Evolutionary conservation across 495 filamentous ascomycete genomes (phyloP).

Genomic region (Pseudomonodictys pantanalensis): DNA sequence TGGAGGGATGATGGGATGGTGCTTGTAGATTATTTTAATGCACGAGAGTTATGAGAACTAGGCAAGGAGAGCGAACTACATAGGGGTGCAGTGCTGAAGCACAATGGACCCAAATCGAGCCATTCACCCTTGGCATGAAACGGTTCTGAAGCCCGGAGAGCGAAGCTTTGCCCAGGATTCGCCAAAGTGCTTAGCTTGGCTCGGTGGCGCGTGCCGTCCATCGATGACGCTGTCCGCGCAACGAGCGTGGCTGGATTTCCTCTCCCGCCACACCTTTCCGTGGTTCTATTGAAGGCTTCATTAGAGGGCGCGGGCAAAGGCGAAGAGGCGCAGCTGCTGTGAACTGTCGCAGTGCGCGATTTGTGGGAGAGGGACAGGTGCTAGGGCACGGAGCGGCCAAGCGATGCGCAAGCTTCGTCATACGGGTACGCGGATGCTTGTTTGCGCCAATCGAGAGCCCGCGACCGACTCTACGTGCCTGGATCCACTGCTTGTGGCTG

Average conservation of each 20-base stretch:
- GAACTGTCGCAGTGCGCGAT: too few species aligned
- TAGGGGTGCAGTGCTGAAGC: too few species aligned
- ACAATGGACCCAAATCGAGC: background rate
- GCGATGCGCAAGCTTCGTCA: background rate
- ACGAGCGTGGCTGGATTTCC: too few species aligned
- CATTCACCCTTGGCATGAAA: background rate
- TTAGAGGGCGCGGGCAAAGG: too few species aligned
- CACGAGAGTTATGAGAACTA: too few species aligned
- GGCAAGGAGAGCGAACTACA: too few species aligned
- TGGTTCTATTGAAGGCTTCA: too few species aligned
- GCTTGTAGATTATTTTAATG: constrained; percentile 5
- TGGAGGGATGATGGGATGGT: background rate
- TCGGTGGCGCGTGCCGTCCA: background rate
- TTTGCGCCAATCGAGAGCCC: constrained; percentile 17
- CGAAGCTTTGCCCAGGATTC: constrained; percentile 18
- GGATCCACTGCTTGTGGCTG: too few species aligned
- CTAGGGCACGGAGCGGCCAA: background rate
- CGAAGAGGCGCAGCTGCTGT: background rate
- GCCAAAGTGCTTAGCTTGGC: constrained; percentile 1
- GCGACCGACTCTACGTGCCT: too few species aligned
- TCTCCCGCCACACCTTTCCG: too few species aligned
- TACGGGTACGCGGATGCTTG: constrained; percentile 1
- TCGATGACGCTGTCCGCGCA: too few species aligned
- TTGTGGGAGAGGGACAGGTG: background rate
- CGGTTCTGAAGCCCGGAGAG: background rate